Evolutionary conservation across 1,284 basidiomycete species (phyloP), one percentile per base, ranked within the genome.

Genomic region (Salmacisia buchloeana): DNA sequence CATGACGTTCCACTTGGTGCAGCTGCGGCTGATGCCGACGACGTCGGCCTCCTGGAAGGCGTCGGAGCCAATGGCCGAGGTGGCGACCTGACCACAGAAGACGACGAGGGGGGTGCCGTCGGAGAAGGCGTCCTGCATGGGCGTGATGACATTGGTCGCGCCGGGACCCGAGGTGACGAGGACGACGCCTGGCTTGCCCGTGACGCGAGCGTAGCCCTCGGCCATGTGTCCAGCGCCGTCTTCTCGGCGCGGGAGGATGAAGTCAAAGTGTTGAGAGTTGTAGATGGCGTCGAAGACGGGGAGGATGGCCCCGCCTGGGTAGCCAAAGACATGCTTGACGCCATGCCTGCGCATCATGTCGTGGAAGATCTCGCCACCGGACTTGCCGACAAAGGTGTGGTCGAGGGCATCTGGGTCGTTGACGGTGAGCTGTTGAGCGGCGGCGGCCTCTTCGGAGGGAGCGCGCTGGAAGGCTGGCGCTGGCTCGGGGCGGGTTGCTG

Each of bases 1-100:
- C 93, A 97, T 96, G 70, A 98, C 94, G 81, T 98, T 98, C 96
- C 94, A 98, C 82, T 98, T 98, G 31, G 96, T 97, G 83, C 94
- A 98, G 72, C 88, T 88, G 68, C 94, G 85, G 59, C 92, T 96
- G 81, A 98, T 98, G 61, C 96, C 96, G 66, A 98, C 85, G 59
- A 97, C 83, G 77, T 98, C 96, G 49, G 94, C 94, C 82, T 98
- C 94, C 81, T 98, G 94, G 86, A 98, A 98, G 2, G 92, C 90
- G 80, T 98, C 94, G 2, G 91, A 94, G 33, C 94, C 96, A 65
- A 98, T 97, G 61, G 92, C 89, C n/a, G 90, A 91, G 6, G 94
- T 97, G 1, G 96, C 96, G 39, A 98, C 94, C 84, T 98, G 94
- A 9, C 96, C 94, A 62, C 88, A 88, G 83, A 98, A 97, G 5